These are phyloP conservation scores for Penicillium desertorum DNA, from an alignment of 495 filamentous ascomycete genomes.

Conservation along the genomic window DNA sequence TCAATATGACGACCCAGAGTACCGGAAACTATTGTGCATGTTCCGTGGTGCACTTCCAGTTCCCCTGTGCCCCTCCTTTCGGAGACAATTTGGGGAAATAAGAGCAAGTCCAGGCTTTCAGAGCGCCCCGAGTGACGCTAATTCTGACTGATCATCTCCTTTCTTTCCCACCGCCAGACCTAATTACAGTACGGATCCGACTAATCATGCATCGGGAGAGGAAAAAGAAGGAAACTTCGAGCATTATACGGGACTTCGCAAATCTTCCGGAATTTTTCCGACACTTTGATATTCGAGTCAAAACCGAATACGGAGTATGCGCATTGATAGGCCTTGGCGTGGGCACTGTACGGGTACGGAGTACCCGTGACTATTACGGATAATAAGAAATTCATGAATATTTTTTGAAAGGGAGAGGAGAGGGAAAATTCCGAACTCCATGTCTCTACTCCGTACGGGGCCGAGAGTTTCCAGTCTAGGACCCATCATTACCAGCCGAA, in stretches of 20 bases:
- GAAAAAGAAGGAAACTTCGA: background rate
- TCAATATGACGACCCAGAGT: constrained; percentile 2
- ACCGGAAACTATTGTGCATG: constrained; percentile 15
- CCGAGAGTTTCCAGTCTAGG: constrained; percentile 7
- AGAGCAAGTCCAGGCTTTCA: constrained; percentile 2
- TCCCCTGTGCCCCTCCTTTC: constrained; percentile 9
- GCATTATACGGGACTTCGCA: background rate
- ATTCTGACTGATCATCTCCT: constrained; percentile 28
- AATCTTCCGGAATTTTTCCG: background rate
- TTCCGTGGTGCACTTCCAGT: constrained; percentile 11
- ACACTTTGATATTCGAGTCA: background rate
- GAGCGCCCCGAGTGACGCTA: constrained; percentile 10
- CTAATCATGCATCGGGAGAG: background rate
- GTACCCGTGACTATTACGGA: background rate
- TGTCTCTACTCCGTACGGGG: constrained; percentile 23
- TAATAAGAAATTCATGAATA: background rate
- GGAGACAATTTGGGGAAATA: background rate
- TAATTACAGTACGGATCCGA: constrained; percentile 13
- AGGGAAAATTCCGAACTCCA: constrained; percentile 19
- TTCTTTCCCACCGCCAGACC: constrained; percentile 17
- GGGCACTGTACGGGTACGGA: background rate
- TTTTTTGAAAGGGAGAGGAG: no score
- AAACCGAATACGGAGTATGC: background rate
- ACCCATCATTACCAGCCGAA: background rate
- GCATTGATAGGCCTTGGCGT: background rate